A percentile compares a stretch with the other conserved stretches of the same genome.
These are phyloP conservation scores for Ceratobasidium sp. DNA, from an alignment of 1,284 basidiomycete species.

Conservation along the genomic window DNA sequence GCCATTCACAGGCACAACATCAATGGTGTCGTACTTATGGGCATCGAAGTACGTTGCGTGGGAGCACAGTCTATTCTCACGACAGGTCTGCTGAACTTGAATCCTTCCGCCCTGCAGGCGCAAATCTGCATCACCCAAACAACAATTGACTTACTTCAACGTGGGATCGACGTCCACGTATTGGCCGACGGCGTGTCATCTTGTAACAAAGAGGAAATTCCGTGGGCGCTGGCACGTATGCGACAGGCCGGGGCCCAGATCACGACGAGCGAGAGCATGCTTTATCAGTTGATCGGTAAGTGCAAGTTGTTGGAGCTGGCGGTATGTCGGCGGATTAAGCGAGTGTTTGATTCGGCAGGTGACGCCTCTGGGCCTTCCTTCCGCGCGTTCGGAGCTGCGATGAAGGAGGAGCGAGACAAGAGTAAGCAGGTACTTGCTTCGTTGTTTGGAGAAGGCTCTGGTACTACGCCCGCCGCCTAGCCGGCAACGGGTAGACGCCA, in stretches of 20 bases:
- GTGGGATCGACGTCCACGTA: slow-evolving; percentile 73
- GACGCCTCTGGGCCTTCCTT: slow-evolving; percentile 79
- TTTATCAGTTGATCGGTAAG: slow-evolving; percentile 81
- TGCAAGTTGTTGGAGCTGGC: slow-evolving; percentile 37
- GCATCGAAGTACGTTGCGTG: slow-evolving; percentile 39
- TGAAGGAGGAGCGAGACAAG: slow-evolving; percentile 81
- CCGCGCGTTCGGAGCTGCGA: slow-evolving; percentile 78
- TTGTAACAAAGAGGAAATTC: slow-evolving; percentile 76
- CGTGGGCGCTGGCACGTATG: slow-evolving; percentile 75
- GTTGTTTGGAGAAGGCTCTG: slow-evolving; percentile 39
- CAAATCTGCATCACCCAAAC: slow-evolving; percentile 94
- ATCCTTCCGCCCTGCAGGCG: slow-evolving; percentile 63
- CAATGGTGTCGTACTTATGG: slow-evolving; percentile 42
- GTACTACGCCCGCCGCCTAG: slow-evolving; percentile 29
- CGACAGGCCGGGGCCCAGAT: slow-evolving; percentile 81
- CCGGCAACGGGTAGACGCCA: slow-evolving; percentile 5
- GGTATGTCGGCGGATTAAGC: slow-evolving; percentile 45
- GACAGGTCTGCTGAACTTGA: slow-evolving; percentile 1
- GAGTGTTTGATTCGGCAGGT: slow-evolving; percentile 57
- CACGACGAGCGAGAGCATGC: slow-evolving; percentile 84
- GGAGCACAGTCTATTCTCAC: slow-evolving; percentile 14
- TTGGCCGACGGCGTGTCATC: slow-evolving; percentile 89
- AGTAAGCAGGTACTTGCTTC: slow-evolving; percentile 64
- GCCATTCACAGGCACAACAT: slow-evolving; percentile 19
- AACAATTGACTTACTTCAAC: slow-evolving; percentile 73